phyloP scores from a whole-genome alignment of 352 stramenopile species.

The Pythium monospermum region DNA sequence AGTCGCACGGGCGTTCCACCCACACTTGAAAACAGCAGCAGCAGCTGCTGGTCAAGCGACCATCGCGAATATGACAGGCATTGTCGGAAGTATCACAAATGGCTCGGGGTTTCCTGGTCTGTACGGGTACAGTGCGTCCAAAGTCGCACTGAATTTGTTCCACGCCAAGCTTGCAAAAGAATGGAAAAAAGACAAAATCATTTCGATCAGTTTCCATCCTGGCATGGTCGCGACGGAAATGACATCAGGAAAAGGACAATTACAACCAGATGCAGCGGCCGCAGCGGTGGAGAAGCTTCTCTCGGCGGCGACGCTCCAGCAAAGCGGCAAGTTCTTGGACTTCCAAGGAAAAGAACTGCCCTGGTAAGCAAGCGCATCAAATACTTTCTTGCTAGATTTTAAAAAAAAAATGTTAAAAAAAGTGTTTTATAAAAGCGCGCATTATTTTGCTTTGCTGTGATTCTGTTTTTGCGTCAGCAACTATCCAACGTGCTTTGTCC shows the following conservation, averaged over 20 bases:
- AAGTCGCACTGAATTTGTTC: constrained; percentile 42
- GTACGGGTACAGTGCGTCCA: constrained; percentile 44
- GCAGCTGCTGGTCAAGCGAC: constrained; percentile 7
- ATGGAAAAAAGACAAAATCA: constrained; percentile 18
- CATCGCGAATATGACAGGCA: constrained; percentile 26
- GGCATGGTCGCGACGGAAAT: constrained; percentile 26
- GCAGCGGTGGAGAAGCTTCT: constrained; percentile 10
- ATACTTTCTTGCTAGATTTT: too few relatives aligned
- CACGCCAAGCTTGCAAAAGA: constrained; percentile 22
- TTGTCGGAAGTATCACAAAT: constrained; percentile 16
- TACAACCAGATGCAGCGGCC: constrained; percentile 9
- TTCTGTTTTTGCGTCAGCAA: too few relatives aligned
- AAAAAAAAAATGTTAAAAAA: too few relatives aligned
- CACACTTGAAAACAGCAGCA: constrained; percentile 15
- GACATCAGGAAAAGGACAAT: constrained; percentile 14
- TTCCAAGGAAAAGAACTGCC: constrained; percentile 13
- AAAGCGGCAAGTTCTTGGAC: constrained; percentile 13
- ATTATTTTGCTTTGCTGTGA: too few relatives aligned
- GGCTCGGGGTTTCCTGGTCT: constrained; percentile 15
- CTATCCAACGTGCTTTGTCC: too few relatives aligned
- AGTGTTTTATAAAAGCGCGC: too few relatives aligned
- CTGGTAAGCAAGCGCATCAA: constrained; percentile 25
- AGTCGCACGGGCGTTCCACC: constrained; percentile 25
- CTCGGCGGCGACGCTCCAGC: neutral
- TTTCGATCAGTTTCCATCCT: constrained; percentile 13